Percentiles rank a stretch among this genome's conserved stretches.
phyloP scores from a whole-genome alignment of 2,329 filamentous ascomycete genomes.

The Ophiostoma triangulosporum region DNA sequence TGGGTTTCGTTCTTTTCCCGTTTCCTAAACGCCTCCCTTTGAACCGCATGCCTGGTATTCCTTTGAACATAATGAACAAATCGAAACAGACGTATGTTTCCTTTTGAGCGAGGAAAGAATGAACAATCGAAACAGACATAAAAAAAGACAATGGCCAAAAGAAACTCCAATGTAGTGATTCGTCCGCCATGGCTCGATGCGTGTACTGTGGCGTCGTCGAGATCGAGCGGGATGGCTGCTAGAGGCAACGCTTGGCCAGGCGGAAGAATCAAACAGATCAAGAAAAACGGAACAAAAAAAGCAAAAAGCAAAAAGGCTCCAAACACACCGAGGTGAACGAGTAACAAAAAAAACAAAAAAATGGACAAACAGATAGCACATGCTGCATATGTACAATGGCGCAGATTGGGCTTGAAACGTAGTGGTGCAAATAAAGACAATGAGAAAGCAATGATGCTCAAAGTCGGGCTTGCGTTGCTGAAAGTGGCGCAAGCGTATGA shows the following conservation, averaged over 20 bases:
- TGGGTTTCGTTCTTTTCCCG: neutral
- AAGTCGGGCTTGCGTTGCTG: conserved; percentile 1
- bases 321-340: neutral
- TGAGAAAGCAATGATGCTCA: neutral
- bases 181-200: too few relatives aligned
- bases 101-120: neutral
- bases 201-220: too few relatives aligned
- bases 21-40: neutral
- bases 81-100: too few relatives aligned
- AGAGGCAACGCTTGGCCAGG: too few relatives aligned
- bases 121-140: neutral
- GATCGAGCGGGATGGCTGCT: too few relatives aligned
- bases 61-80: too few relatives aligned
- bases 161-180: too few relatives aligned
- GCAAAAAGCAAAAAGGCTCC: neutral
- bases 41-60: neutral
- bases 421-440: neutral
- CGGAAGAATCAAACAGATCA: neutral
- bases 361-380: neutral
- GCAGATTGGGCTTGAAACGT: neutral
- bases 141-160: neutral
- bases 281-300: neutral
- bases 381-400: neutral
- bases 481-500: neutral
- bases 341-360: neutral